phyloP scores from a whole-genome alignment of 208 protist genomes.

The Herpetomonas samuelpessoai region DNA sequence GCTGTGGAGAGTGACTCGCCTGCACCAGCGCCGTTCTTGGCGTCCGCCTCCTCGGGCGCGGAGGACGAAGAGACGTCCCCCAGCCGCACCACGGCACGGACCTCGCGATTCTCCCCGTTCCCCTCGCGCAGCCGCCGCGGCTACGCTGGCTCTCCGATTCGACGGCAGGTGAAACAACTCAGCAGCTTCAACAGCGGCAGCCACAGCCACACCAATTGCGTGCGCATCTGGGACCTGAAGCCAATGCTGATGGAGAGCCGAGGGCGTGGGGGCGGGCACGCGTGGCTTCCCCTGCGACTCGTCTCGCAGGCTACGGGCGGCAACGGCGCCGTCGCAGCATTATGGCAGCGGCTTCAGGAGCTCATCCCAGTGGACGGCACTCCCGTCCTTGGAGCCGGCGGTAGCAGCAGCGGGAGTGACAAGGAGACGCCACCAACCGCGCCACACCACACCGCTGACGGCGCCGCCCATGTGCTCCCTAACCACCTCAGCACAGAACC shows the following conservation, averaged over 20 bases:
- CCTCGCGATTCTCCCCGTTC: too few species aligned
- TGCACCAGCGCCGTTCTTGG: not conserved
- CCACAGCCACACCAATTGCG: slow-evolving; percentile 35
- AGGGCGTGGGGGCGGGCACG: slow-evolving; percentile 17
- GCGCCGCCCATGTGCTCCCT: not conserved
- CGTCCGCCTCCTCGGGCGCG: not conserved
- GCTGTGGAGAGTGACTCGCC: not conserved
- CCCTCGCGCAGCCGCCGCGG: not conserved
- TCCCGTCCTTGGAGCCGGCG: not conserved
- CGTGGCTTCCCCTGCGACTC: slow-evolving; percentile 1
- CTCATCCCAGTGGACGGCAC: slow-evolving; percentile 24
- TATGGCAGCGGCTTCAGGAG: slow-evolving; percentile 43
- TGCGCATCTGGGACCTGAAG: slow-evolving; percentile 66
- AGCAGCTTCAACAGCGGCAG: slow-evolving; percentile 13
- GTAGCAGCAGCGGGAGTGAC: not conserved
- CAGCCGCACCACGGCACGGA: too few species aligned
- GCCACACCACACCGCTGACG: too few species aligned
- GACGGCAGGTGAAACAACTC: not conserved
- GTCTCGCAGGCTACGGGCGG: slow-evolving; percentile 15
- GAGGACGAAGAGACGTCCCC: not conserved
- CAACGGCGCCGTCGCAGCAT: slow-evolving; percentile 22
- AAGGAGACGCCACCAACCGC: too few species aligned
- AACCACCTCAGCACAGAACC: slow-evolving; percentile 3
- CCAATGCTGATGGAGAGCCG: slow-evolving; percentile 55
- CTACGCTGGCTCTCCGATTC: not conserved